phyloP scores from a whole-genome alignment of 257 asterid species.

The Asclepias syriaca region DNA sequence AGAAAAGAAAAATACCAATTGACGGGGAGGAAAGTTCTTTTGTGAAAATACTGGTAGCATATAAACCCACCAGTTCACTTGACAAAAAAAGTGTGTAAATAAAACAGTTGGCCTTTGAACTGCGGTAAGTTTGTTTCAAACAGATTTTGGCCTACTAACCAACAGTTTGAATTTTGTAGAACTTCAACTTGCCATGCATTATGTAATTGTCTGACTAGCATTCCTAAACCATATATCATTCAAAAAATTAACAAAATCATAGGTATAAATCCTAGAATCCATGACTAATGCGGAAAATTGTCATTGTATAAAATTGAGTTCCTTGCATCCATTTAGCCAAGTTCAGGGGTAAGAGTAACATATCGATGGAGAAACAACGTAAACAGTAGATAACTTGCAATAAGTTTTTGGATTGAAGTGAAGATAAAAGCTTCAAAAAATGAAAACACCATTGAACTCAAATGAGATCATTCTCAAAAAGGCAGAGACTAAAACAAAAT shows the following conservation, averaged over 20 bases:
- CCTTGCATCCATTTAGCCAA: background rate
- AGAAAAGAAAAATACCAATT: background rate
- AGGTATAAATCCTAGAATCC: background rate
- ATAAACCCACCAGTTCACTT: background rate
- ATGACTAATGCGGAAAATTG: background rate
- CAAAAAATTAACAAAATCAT: background rate
- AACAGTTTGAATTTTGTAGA: background rate
- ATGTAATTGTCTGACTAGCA: background rate
- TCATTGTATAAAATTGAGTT: background rate
- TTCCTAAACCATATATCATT: background rate
- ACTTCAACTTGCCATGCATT: background rate
- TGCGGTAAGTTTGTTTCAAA: background rate
- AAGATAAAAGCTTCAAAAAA: background rate
- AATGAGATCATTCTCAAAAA: slow-evolving; percentile 1
- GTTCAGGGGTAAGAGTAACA: background rate
- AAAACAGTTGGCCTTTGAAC: background rate
- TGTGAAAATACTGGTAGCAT: background rate
- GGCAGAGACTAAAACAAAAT: background rate
- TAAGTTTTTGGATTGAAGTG: background rate
- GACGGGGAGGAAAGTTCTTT: background rate
- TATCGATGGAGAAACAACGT: background rate
- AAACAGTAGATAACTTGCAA: background rate
- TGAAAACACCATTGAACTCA: background rate
- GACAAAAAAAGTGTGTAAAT: background rate
- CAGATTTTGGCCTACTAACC: background rate